Evolutionary conservation across 495 filamentous ascomycete species (phyloP), one percentile per base, ranked within the genome.

Genomic region (Penicillium argentinense): DNA sequence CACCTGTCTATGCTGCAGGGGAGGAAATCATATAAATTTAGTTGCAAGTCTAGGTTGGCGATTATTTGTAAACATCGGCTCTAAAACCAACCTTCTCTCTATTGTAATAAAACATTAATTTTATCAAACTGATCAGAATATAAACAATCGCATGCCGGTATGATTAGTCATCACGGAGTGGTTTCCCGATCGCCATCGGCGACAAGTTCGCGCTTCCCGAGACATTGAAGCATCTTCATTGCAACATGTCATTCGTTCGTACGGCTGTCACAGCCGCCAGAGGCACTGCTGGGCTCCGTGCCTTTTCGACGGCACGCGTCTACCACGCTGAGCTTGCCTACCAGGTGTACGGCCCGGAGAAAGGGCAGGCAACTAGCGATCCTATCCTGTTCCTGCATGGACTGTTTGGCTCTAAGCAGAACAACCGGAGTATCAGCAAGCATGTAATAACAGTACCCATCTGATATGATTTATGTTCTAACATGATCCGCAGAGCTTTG

Each of bases 351-450:
- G 67, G 66, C 1, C 71, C 71, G 1, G 67, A 73, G 42, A 63
- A 54, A 13, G 64, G 60, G 40, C 53, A 69, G 28, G 49, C 51
- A 27, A 55, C 47, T 26, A 62, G 63, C 14, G 77, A 78, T 34
- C 89, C 93, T 1, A 86, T 98, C 47, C 67, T 98, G 53, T 81
- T 98, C 50, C 79, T 97, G 66, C 93, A 98, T 65, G 93, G 93
- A 3, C 76, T 98, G 12, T 97, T 98, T 62, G 93, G 93, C 17
- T 95, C 89, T 29, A 97, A 95, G 69, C 88, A 88, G 75, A 98
- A 98, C 58, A 93, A 97, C 61, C 72, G 92, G 67, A 91, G 80
- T 66, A 93, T 98, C 51, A 95, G 92, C 83, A 95, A 91, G 93
- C 97, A 80, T 76, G 28, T 26, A 29, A n/a, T n/a, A n/a, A n/a